These are phyloP conservation scores for Pseudomassariella vexata DNA, from an alignment of 2,329 filamentous ascomycete species.

Conservation along the genomic window DNA sequence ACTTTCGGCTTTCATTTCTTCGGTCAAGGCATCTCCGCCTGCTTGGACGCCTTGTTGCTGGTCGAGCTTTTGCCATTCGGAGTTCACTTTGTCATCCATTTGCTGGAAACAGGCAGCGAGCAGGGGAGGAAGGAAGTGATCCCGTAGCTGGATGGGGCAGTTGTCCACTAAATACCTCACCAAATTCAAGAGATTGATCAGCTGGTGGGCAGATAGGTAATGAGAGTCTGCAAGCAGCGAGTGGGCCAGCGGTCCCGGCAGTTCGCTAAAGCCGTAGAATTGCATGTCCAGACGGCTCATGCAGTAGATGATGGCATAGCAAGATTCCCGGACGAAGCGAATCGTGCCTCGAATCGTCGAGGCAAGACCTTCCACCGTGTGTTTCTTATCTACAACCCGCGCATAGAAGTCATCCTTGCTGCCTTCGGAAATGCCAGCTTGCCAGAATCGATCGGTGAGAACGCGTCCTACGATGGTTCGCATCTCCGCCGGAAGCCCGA, in stretches of 20 bases:
- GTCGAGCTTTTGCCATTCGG: slow-evolving; percentile 79
- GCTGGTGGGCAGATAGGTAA: slow-evolving; percentile 82
- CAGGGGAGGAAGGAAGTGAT: slow-evolving; percentile 79
- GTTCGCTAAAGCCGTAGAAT: slow-evolving; percentile 85
- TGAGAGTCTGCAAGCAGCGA: slow-evolving; percentile 79
- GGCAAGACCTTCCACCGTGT: slow-evolving; percentile 86
- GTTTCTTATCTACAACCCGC: slow-evolving; percentile 80
- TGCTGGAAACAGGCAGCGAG: slow-evolving; percentile 77
- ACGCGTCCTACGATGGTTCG: slow-evolving; percentile 73
- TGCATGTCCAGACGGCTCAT: slow-evolving; percentile 81
- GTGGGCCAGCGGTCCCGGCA: slow-evolving; percentile 76
- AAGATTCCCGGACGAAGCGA: slow-evolving; percentile 83
- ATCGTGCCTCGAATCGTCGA: slow-evolving; percentile 88
- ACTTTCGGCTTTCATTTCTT: slow-evolving; percentile 98
- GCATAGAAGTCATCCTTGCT: slow-evolving; percentile 97
- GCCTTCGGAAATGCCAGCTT: slow-evolving; percentile 91
- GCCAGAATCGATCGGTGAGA: slow-evolving; percentile 94
- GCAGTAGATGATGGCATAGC: slow-evolving; percentile 90
- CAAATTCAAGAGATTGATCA: slow-evolving; percentile 87
- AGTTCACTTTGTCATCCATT: slow-evolving; percentile 79
- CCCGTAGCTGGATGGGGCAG: slow-evolving; percentile 73
- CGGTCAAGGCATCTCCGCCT: slow-evolving; percentile 73
- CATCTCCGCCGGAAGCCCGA: slow-evolving; percentile 68
- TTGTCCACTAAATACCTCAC: slow-evolving; percentile 86
- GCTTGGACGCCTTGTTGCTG: slow-evolving; percentile 54